These are phyloP conservation scores for Penicillium decumbens DNA, from an alignment of 2,329 filamentous ascomycete species.

Conservation along the genomic window DNA sequence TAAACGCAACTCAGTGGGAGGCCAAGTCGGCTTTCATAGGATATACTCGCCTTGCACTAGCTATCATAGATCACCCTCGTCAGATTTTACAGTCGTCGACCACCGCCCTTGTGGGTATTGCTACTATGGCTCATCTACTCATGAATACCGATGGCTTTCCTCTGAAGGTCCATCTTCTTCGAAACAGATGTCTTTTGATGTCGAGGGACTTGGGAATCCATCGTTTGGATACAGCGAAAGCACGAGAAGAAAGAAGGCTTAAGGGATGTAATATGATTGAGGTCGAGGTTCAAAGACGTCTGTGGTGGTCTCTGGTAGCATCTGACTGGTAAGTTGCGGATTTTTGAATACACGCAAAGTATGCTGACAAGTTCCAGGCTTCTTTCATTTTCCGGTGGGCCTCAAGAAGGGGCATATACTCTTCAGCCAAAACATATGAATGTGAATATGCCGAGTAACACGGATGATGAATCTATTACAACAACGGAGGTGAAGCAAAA, in stretches of 20 bases:
- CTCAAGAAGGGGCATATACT: slow-evolving; percentile 20
- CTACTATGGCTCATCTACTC: slow-evolving; percentile 12
- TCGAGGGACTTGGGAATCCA: slow-evolving; percentile 14
- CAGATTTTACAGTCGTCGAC: slow-evolving; percentile 13
- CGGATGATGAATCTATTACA: slow-evolving; percentile 20
- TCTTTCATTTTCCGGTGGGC: slow-evolving; percentile 15
- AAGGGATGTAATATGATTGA: slow-evolving; percentile 21
- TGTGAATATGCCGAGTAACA: slow-evolving; percentile 18
- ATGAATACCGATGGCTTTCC: slow-evolving; percentile 18
- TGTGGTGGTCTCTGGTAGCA: slow-evolving; percentile 26
- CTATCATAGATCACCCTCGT: slow-evolving; percentile 14
- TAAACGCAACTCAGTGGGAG: slow-evolving; percentile 14
- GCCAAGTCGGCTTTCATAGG: slow-evolving; percentile 11
- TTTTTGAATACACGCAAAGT: too few relatives aligned
- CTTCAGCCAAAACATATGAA: slow-evolving; percentile 24
- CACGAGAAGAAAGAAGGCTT: slow-evolving; percentile 8
- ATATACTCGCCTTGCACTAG: slow-evolving; percentile 11
- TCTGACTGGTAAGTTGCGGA: slow-evolving; percentile 21
- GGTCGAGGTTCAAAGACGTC: slow-evolving; percentile 20
- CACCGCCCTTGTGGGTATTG: slow-evolving; percentile 14
- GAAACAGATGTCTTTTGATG: slow-evolving; percentile 17
- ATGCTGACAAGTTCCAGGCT: slow-evolving; percentile 15
- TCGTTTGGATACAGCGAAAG: slow-evolving; percentile 14
- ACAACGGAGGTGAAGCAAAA: slow-evolving; percentile 7
- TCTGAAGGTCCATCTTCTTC: slow-evolving; percentile 13